A percentile compares a stretch with the other conserved stretches of the same genome.
Conservation (phyloP, 179 eudicot genomes). For the Pouteria campechiana region DNA sequence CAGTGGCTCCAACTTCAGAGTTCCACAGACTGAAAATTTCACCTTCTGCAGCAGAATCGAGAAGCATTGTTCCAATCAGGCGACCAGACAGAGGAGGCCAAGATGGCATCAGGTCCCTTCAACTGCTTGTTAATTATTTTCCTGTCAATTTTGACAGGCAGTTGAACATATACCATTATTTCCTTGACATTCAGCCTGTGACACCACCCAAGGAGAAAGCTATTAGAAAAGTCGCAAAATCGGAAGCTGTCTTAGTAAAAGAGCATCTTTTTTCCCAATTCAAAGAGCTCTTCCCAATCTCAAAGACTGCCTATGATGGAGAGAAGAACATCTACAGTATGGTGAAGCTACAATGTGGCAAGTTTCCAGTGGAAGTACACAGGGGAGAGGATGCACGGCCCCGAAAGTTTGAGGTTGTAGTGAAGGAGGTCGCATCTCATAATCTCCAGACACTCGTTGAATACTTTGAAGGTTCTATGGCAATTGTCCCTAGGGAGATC, state of each 20-base stretch:
- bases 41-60: too few relatives aligned
- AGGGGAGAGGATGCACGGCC: conserved; percentile 23
- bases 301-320: conserved; percentile 56
- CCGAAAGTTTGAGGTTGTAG: conserved; percentile 19
- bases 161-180: conserved; percentile 35
- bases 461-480: conserved; percentile 27
- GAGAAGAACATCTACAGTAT: conserved; percentile 57
- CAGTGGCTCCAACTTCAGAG: too few relatives aligned
- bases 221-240: conserved; percentile 22
- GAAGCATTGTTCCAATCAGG: conserved; percentile 25
- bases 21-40: too few relatives aligned
- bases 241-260: conserved; percentile 23
- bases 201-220: conserved; percentile 16
- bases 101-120: conserved; percentile 10
- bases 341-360: conserved; percentile 28
- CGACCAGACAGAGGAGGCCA: conserved; percentile 50
- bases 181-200: conserved; percentile 34
- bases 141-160: conserved; percentile 32
- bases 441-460: conserved; percentile 41
- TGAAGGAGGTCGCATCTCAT: conserved; percentile 30
- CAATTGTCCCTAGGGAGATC: conserved; percentile 43
- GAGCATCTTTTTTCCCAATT: conserved; percentile 32
- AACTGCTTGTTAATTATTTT: conserved; percentile 51
- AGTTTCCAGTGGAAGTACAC: conserved; percentile 32
- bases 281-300: conserved; percentile 20